Evolutionary conservation across 306 rosid species (phyloP).

Genomic region (Casuarina equisetifolia): DNA sequence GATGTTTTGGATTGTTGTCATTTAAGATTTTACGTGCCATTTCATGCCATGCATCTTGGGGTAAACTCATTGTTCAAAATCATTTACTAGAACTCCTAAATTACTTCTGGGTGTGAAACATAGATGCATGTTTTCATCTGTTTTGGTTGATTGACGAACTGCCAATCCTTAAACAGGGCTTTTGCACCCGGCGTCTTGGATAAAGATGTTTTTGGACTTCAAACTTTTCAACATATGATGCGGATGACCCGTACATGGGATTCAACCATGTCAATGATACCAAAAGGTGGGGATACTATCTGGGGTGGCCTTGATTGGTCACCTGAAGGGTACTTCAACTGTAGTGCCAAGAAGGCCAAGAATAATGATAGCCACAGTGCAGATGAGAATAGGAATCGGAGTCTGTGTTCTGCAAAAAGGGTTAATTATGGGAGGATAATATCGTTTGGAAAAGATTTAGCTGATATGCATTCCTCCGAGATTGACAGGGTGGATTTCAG

Average conservation of each 20-base stretch:
- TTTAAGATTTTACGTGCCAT: background rate
- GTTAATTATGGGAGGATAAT: constrained; percentile 67
- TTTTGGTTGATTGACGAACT: constrained; percentile 22
- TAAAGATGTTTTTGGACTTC: constrained; percentile 79
- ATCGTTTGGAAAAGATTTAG: constrained; percentile 69
- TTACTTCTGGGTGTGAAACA: background rate
- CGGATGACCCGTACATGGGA: constrained; percentile 93
- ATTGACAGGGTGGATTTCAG: constrained; percentile 68
- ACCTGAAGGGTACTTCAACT: constrained; percentile 59
- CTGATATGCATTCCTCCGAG: constrained; percentile 56
- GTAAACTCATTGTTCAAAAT: background rate
- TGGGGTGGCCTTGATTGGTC: constrained; percentile 93
- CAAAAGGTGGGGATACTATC: constrained; percentile 80
- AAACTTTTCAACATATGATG: constrained; percentile 70
- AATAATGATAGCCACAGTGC: constrained; percentile 36
- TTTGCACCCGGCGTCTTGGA: constrained; percentile 76
- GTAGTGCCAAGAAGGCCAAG: constrained; percentile 57
- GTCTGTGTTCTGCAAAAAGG: constrained; percentile 21
- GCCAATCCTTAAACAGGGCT: constrained; percentile 53
- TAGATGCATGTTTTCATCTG: background rate
- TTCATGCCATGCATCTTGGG: background rate
- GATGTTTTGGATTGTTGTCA: background rate
- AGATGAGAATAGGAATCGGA: constrained; percentile 29
- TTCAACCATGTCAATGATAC: constrained; percentile 89
- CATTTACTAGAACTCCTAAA: background rate